phyloP scores from a whole-genome alignment of 1,284 basidiomycete species.

The Sutorius eximius region DNA sequence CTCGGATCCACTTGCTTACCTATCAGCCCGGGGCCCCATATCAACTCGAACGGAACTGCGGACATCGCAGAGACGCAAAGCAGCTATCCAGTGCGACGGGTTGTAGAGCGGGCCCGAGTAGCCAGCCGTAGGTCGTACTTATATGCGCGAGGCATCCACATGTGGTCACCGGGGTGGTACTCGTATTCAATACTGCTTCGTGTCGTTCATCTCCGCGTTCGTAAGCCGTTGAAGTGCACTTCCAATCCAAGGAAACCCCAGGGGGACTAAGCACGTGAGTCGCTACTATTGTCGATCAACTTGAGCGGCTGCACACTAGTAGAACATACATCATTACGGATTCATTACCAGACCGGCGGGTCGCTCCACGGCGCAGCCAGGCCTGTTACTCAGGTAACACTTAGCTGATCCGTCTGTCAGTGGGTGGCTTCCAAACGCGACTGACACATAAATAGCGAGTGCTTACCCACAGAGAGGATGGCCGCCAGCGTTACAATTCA shows the following conservation, averaged over 20 bases:
- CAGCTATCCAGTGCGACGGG: neutral
- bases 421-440: neutral
- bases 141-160: neutral
- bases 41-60: neutral
- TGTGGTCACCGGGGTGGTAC: no score
- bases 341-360: no score
- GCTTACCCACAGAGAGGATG: neutral
- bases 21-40: slow-evolving; percentile 15
- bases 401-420: neutral
- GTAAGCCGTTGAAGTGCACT: neutral
- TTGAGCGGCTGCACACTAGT: no score
- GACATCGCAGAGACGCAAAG: neutral
- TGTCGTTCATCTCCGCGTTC: neutral
- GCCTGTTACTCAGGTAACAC: neutral
- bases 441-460: neutral
- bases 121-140: neutral
- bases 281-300: neutral
- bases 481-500: neutral
- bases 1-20: slow-evolving; percentile 4
- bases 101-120: neutral
- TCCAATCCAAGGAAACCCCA: neutral
- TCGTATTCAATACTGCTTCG: no score
- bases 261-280: neutral
- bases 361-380: no score
- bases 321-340: no score